phyloP scores from a whole-genome alignment of 768 basidiomycete genomes.

The Clavulina sp. region DNA sequence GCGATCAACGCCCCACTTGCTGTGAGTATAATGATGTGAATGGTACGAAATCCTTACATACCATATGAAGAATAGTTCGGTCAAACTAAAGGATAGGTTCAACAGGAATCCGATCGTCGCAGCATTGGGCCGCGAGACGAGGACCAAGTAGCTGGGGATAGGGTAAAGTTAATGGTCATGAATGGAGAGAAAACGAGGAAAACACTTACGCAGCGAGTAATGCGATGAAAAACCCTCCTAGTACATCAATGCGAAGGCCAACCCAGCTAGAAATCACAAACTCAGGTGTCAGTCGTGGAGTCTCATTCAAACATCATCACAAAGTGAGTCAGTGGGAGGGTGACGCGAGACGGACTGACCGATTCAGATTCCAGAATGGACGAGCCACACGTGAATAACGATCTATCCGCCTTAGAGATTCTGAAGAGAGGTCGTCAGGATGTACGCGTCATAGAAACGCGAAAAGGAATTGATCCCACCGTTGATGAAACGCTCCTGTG shows the following conservation, averaged over 20 bases:
- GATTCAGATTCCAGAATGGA: conserved; percentile 35
- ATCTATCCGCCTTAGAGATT: conserved; percentile 32
- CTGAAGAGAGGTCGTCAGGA: too few relatives aligned
- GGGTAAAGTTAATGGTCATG: conserved; percentile 20
- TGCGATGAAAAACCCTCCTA: conserved; percentile 21
- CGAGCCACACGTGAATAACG: conserved; percentile 29
- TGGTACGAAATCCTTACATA: background rate
- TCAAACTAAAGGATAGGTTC: conserved; percentile 37
- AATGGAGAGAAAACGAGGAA: conserved; percentile 12
- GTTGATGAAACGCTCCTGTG: conserved; percentile 17
- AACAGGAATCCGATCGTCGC: conserved; percentile 25
- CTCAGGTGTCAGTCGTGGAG: background rate
- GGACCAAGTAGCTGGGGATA: conserved; percentile 24
- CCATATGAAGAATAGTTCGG: conserved; percentile 31
- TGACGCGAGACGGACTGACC: conserved; percentile 14
- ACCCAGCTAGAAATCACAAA: conserved; percentile 10
- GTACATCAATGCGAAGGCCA: conserved; percentile 20
- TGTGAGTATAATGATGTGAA: conserved; percentile 19
- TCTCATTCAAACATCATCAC: conserved; percentile 12
- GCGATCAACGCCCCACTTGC: conserved; percentile 26
- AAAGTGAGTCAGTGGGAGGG: background rate
- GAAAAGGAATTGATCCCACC: too few relatives aligned
- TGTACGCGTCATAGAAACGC: too few relatives aligned
- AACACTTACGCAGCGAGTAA: conserved; percentile 29
- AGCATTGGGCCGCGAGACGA: conserved; percentile 24